Conservation (phyloP, 805 yeast genomes). For the Monosporozyma aquatica region DNA sequence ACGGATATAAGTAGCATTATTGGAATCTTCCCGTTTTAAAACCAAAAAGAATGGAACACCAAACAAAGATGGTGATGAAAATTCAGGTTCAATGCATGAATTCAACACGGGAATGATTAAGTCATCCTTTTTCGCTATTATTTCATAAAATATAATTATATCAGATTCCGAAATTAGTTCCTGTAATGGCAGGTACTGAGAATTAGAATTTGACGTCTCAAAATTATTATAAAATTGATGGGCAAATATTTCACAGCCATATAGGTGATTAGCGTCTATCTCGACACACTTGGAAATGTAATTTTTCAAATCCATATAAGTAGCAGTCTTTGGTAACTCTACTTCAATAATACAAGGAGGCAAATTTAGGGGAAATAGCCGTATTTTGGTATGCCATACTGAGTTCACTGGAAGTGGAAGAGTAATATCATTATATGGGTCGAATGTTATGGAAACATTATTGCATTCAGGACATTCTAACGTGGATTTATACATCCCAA, state of each 20-base stretch:
- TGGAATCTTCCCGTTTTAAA: constrained; percentile 41
- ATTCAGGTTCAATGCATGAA: constrained; percentile 33
- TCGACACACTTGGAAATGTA: constrained; percentile 45
- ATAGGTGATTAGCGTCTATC: constrained; percentile 32
- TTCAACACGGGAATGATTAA: constrained; percentile 55
- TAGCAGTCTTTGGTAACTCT: constrained; percentile 58
- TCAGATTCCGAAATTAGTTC: constrained; percentile 60
- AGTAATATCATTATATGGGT: constrained; percentile 86
- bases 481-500: constrained; percentile 86
- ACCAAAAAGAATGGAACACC: constrained; percentile 73
- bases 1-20: constrained; percentile 50
- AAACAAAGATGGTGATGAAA: constrained; percentile 41
- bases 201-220: constrained; percentile 47
- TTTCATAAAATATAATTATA: constrained; percentile 55
- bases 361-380: constrained; percentile 51
- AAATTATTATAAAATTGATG: constrained; percentile 61
- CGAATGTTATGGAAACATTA: constrained; percentile 79
- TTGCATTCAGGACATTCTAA: constrained; percentile 78
- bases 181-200: constrained; percentile 50
- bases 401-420: constrained; percentile 75
- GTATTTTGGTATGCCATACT: constrained; percentile 59
- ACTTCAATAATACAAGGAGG: constrained; percentile 51
- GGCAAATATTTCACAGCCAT: constrained; percentile 56
- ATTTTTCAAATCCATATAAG: constrained; percentile 51
- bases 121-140: constrained; percentile 35